Conservation (phyloP, 257 asterid genomes). For the Salvia miltiorrhiza region DNA sequence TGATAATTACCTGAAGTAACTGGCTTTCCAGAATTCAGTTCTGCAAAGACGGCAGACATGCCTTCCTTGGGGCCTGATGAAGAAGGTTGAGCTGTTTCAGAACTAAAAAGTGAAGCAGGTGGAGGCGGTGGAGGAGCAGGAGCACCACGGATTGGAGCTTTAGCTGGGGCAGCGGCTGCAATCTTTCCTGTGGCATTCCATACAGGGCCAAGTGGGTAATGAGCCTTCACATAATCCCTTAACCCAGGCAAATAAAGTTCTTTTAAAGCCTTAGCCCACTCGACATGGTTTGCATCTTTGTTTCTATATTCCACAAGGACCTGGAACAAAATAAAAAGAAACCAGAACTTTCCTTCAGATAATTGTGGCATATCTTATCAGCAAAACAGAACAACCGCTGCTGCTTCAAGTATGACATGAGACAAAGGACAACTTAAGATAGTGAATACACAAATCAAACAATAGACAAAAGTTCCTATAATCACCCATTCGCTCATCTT, state of each 20-base stretch:
- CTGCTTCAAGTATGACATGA: background rate
- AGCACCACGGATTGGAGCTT: conserved; percentile 50
- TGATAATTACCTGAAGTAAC: conserved; percentile 68
- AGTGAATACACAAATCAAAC: background rate
- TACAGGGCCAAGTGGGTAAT: conserved; percentile 91
- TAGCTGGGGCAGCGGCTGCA: conserved; percentile 47
- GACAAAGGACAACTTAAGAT: background rate
- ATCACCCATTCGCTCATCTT: background rate
- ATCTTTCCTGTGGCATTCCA: conserved; percentile 81
- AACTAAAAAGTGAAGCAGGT: conserved; percentile 73
- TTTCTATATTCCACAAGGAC: conserved; percentile 84
- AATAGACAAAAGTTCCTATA: background rate
- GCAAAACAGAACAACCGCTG: background rate
- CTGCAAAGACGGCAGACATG: conserved; percentile 93
- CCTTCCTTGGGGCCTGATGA: conserved; percentile 80
- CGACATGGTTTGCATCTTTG: conserved; percentile 89
- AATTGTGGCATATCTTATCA: background rate
- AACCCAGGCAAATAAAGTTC: conserved; percentile 90
- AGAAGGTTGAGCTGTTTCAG: conserved; percentile 67
- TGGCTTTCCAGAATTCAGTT: conserved; percentile 76
- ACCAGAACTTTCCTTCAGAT: background rate
- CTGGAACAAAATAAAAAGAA: conserved; percentile 31
- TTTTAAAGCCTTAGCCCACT: conserved; percentile 96
- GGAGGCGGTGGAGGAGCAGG: conserved; percentile 89
- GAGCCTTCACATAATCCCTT: conserved; percentile 88